Conservation (phyloP, 2,329 filamentous ascomycete species). For the Didymella lethalis region DNA sequence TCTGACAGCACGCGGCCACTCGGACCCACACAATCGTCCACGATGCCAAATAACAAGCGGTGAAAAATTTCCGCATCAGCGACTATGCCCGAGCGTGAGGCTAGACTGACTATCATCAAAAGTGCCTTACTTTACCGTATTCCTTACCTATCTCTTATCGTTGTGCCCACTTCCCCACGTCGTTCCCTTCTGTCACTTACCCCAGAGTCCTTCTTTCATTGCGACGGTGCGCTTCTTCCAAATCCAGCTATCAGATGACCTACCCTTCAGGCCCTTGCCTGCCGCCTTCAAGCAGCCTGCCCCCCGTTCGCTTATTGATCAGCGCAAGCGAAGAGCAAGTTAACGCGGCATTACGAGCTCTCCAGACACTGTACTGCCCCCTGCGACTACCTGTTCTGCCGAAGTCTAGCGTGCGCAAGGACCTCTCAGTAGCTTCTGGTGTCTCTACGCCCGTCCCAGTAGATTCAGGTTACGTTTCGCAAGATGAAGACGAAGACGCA, state of each 20-base stretch:
- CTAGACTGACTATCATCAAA: conserved; percentile 36
- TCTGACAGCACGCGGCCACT: conserved; percentile 7
- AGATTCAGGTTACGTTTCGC: conserved; percentile 49
- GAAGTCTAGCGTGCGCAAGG: conserved; percentile 22
- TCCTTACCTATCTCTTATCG: conserved; percentile 32
- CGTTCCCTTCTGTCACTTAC: conserved; percentile 26
- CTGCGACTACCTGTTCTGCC: conserved; percentile 40
- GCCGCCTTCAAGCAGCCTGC: conserved; percentile 47
- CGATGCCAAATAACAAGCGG: conserved; percentile 42
- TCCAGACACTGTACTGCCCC: conserved; percentile 46
- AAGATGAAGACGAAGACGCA: conserved; percentile 42
- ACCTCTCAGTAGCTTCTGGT: conserved; percentile 26
- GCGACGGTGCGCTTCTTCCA: conserved; percentile 12
- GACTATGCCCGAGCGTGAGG: conserved; percentile 39
- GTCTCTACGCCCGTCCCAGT: conserved; percentile 31
- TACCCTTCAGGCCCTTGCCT: conserved; percentile 34
- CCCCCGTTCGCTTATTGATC: conserved; percentile 36
- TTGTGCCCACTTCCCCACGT: conserved; percentile 29
- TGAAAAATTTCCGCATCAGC: conserved; percentile 40
- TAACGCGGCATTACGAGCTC: conserved; percentile 33
- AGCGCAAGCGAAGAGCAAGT: conserved; percentile 36
- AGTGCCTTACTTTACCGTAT: conserved; percentile 18
- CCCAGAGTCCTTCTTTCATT: conserved; percentile 14
- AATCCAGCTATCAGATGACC: conserved; percentile 35
- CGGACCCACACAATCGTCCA: conserved; percentile 26